phyloP scores from a whole-genome alignment of 192 early-diverging fungal genomes.

The Funneliformis mosseae region DNA sequence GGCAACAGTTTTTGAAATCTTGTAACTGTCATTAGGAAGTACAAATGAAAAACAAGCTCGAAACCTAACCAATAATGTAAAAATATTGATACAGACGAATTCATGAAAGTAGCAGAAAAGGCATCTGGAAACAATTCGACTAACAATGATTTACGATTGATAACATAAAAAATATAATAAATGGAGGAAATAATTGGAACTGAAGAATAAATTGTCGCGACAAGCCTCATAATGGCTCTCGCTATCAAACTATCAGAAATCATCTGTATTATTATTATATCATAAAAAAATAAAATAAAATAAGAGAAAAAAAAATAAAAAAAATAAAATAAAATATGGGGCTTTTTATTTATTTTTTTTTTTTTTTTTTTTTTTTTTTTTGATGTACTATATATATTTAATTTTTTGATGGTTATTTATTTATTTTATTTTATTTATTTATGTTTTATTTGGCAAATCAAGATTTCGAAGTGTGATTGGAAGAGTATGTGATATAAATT shows the following conservation, averaged over 20 bases:
- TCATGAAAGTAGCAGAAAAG: neutral
- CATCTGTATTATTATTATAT: neutral
- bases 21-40: neutral
- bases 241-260: neutral
- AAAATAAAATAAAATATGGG: too few species aligned
- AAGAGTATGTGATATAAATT: too few species aligned
- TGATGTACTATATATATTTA: too few species aligned
- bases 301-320: too few species aligned
- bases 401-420: too few species aligned
- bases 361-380: too few species aligned
- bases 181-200: neutral
- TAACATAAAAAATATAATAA: conserved; percentile 13
- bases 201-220: neutral
- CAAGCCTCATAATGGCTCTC: neutral
- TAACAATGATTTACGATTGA: neutral
- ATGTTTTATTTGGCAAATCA: too few species aligned
- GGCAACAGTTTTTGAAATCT: conserved; percentile 7
- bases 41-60: conserved; percentile 3
- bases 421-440: too few species aligned
- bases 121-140: neutral
- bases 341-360: too few species aligned
- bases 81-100: neutral
- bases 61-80: conserved; percentile 17
- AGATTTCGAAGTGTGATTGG: too few species aligned
- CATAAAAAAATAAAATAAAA: too few species aligned